Percentiles rank a stretch among this genome's conserved stretches.
These are phyloP conservation scores for Microcyclospora pomicola DNA, from an alignment of 2,329 filamentous ascomycete species.

Conservation along the genomic window DNA sequence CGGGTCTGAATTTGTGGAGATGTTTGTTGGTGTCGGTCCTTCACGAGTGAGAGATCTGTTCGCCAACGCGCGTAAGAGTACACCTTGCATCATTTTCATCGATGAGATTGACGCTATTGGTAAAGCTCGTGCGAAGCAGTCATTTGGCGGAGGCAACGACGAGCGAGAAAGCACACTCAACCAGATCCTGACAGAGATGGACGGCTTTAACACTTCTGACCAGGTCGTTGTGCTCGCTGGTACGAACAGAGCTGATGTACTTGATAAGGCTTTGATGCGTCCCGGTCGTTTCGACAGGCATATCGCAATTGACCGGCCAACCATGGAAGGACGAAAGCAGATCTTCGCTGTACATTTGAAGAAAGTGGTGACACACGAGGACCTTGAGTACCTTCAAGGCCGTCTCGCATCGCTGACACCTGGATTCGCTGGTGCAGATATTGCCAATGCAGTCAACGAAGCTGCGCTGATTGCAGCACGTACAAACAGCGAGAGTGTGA, in stretches of 20 bases:
- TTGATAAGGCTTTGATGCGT: constrained; percentile 92
- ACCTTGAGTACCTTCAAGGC: constrained; percentile 75
- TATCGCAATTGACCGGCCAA: constrained; percentile 86
- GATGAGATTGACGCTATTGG: constrained; percentile 98
- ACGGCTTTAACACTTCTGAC: constrained; percentile 93
- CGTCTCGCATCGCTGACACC: constrained; percentile 85
- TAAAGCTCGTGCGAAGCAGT: constrained; percentile 70
- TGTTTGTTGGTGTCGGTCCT: constrained; percentile 98
- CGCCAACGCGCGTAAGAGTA: constrained; percentile 84
- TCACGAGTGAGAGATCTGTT: constrained; percentile 93
- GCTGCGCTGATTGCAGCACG: constrained; percentile 89
- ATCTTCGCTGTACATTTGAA: constrained; percentile 91
- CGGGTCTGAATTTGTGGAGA: constrained; percentile 97
- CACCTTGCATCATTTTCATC: constrained; percentile 98
- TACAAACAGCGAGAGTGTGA: constrained; percentile 62
- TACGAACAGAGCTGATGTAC: constrained; percentile 86
- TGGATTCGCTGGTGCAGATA: constrained; percentile 93
- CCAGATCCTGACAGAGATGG: constrained; percentile 98
- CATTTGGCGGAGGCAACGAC: constrained; percentile 83
- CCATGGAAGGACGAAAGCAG: constrained; percentile 90
- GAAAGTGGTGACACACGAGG: constrained; percentile 88
- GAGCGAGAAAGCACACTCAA: constrained; percentile 95
- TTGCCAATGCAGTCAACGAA: constrained; percentile 97
- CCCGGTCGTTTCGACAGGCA: constrained; percentile 95
- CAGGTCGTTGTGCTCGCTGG: constrained; percentile 94